phyloP scores from a whole-genome alignment of 2,329 filamentous ascomycete genomes.

The Trichoderma sp. region DNA sequence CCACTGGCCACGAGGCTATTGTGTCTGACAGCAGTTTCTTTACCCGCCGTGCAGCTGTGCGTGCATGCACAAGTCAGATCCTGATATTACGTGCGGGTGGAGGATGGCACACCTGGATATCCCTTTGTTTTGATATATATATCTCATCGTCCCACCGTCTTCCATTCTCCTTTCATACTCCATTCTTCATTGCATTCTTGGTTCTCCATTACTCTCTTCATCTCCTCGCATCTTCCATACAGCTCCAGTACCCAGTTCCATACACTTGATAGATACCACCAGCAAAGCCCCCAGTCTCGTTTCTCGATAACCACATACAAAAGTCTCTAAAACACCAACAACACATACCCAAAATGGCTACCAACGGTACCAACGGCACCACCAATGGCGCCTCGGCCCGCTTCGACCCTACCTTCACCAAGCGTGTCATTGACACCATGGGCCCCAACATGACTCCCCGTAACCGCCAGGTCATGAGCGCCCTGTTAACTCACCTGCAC shows the following conservation, averaged over 20 bases:
- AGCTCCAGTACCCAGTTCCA: neutral
- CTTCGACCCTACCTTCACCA: slow-evolving; percentile 79
- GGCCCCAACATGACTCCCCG: slow-evolving; percentile 69
- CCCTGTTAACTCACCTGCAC: slow-evolving; percentile 73
- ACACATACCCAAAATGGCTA: neutral
- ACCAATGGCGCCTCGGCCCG: slow-evolving; percentile 33
- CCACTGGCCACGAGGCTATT: neutral
- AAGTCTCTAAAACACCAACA: neutral
- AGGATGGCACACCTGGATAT: neutral
- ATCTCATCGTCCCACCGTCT: neutral
- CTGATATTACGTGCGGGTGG: neutral
- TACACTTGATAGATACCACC: neutral
- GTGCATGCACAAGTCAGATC: neutral
- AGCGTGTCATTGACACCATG: slow-evolving; percentile 73
- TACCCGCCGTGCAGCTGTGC: neutral
- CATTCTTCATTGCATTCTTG: neutral
- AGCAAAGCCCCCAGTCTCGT: neutral
- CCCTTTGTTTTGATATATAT: neutral
- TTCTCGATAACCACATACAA: neutral
- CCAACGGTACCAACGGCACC: slow-evolving; percentile 15
- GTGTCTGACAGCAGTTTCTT: neutral
- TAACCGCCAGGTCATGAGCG: slow-evolving; percentile 64
- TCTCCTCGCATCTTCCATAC: neutral
- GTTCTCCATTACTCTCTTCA: neutral
- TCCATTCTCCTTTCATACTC: neutral